Evolutionary conservation across 441 rosid species (phyloP).

Genomic region (Jatropha multifida): DNA sequence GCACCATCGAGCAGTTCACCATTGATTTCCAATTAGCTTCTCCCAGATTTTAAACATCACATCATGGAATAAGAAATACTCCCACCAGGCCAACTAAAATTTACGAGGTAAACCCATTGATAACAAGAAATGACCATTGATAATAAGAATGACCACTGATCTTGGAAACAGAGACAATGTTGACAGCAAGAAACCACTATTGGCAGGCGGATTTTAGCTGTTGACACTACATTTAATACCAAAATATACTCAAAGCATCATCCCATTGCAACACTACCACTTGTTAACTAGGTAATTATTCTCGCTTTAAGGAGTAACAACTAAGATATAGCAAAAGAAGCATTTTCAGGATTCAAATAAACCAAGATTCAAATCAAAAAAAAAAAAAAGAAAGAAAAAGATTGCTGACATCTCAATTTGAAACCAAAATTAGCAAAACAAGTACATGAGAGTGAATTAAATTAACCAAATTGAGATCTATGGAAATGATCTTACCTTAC

Average conservation of each 20-base stretch:
- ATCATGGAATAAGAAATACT: not conserved
- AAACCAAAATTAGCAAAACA: not conserved
- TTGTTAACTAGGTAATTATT: not conserved
- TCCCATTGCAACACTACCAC: not conserved
- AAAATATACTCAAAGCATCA: not conserved
- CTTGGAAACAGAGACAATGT: too few species aligned
- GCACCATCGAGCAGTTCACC: not conserved
- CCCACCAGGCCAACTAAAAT: not conserved
- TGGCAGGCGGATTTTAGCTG: constrained; percentile 4
- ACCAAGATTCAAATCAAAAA: not conserved
- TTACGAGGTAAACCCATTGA: not conserved
- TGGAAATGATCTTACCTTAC: constrained; percentile 17
- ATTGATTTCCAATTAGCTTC: not conserved
- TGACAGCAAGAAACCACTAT: too few species aligned
- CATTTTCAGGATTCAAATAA: not conserved
- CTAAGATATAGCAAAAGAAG: not conserved
- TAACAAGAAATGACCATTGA: constrained; percentile 2
- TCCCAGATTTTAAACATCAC: not conserved
- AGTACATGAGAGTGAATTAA: not conserved
- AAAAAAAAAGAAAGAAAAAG: not conserved
- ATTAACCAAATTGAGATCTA: constrained; percentile 21
- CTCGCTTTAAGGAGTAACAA: not conserved
- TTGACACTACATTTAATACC: constrained; percentile 5
- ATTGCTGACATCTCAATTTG: not conserved
- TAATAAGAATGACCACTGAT: too few species aligned